Evolutionary conservation across 2,329 filamentous ascomycete genomes (phyloP), one percentile per base, ranked within the genome.

Genomic region (Neonectria faginata): DNA sequence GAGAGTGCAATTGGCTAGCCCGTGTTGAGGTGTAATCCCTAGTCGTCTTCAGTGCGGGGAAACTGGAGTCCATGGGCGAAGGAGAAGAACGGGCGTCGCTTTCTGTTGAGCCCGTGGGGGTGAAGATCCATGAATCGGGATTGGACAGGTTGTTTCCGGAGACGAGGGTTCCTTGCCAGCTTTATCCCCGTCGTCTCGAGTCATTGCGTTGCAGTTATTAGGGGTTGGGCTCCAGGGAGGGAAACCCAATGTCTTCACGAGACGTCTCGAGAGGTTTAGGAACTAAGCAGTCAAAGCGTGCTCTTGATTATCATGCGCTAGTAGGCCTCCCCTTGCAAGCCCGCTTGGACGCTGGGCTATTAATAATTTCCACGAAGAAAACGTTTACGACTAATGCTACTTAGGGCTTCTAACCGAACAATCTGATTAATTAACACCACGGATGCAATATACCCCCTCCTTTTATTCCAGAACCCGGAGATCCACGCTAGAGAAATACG

Each of bases 11-110:
- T 65, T 65, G 63, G 63, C 22, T 48, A 20, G 57, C 42, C 12
- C 9, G 14, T 58, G 52, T 53, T 62, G 47, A 51, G 57, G 36
- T 25, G 50, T 20, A 10, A 20, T 36, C 10, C 11, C 51, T 54
- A 25, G 55, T 3, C 36, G 16, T 45, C 42, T 22, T 44, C 27
- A 20, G 50, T 64, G 61, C 61, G 61, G 61, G 57, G 61, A 59
- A 60, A 6, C 18, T n/a, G 42, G 29, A 20, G 33, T n/a, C 29
- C n/a, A 22, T 3, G n/a, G 52, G 14, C 2, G 18, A 48, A 29
- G 18, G 27, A 14, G 18, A 48, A 29, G 18, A 41, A 14, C 25
- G 9, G 22, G 12, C 18, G 45, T 58, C 56, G 45, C 7, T n/a
- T 9, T 31, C 25, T 5, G 3, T 18, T 33, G 48, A 10, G 48